Evolutionary conservation across 2,329 filamentous ascomycete genomes (phyloP).

Genomic region (Fusarium camptoceras): DNA sequence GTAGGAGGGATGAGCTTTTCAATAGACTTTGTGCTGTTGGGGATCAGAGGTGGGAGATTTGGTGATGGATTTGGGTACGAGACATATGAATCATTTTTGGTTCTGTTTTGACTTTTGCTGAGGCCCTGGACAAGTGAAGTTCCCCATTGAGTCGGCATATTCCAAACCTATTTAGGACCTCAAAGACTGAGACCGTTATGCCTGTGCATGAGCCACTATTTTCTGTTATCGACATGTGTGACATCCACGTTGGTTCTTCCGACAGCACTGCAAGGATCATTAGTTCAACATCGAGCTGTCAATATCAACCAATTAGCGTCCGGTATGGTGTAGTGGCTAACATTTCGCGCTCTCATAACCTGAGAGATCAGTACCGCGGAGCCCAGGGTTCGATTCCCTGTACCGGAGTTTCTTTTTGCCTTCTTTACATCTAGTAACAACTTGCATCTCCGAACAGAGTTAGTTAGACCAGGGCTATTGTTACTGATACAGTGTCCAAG

Average conservation of each 20-base stretch:
- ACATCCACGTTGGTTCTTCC: background rate
- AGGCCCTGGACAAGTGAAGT: fast-evolving
- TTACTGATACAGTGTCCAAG: too few relatives aligned
- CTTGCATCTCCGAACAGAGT: too few relatives aligned
- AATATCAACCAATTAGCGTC: conserved; percentile 8
- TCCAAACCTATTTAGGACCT: background rate
- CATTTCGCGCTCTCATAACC: conserved; percentile 50
- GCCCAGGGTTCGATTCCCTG: conserved; percentile 48
- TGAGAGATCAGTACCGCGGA: conserved; percentile 44
- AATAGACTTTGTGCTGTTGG: conserved; percentile 80
- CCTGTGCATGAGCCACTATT: fast-evolving
- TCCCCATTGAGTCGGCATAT: background rate
- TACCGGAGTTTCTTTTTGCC: conserved; percentile 38
- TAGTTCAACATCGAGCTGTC: fast-evolving
- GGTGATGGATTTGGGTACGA: conserved; percentile 40
- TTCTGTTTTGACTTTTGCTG: too few relatives aligned
- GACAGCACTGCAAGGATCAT: fast-evolving
- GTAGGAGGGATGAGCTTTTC: conserved; percentile 78
- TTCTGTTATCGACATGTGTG: fast-evolving
- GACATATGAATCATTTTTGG: too few relatives aligned
- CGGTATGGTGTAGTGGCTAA: conserved; percentile 52
- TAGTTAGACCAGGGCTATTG: too few relatives aligned
- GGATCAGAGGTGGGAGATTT: conserved; percentile 81
- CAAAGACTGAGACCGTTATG: background rate
- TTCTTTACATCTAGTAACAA: background rate